phyloP scores from a whole-genome alignment of 2,329 filamentous ascomycete genomes.

The Beauveria bassiana region DNA sequence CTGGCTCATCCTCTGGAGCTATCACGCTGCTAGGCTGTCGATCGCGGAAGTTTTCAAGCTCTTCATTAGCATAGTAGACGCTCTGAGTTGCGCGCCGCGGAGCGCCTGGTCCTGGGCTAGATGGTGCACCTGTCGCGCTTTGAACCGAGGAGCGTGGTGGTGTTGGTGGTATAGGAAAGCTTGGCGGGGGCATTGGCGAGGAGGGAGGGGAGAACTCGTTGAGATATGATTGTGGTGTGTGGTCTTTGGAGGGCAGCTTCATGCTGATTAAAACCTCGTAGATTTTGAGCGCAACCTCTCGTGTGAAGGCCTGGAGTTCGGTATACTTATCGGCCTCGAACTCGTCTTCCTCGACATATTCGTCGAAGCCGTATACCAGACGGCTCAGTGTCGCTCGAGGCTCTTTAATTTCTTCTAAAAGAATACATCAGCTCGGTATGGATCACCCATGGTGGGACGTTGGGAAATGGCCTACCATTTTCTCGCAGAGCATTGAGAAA shows the following conservation, averaged over 20 bases:
- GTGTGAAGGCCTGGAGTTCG: conserved; percentile 39
- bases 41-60: conserved; percentile 5
- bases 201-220: conserved; percentile 12
- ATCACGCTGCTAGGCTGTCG: conserved; percentile 7
- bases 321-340: conserved; percentile 45
- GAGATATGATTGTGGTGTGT: conserved; percentile 20
- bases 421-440: not conserved
- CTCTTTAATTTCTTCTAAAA: conserved; percentile 40
- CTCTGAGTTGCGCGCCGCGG: not conserved
- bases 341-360: conserved; percentile 39
- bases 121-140: not conserved
- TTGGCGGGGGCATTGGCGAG: conserved; percentile 8
- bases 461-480: conserved; percentile 34
- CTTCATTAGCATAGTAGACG: conserved; percentile 5
- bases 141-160: conserved; percentile 5
- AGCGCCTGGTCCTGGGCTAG: not conserved
- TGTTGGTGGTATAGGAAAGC: conserved; percentile 8
- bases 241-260: conserved; percentile 27
- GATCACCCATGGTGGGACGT: not conserved
- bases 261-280: conserved; percentile 45
- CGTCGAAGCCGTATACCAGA: conserved; percentile 50
- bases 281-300: conserved; percentile 40
- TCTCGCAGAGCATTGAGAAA: conserved; percentile 47
- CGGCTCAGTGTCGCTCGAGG: conserved; percentile 40
- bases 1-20: not conserved